Evolutionary conservation across 2,329 filamentous ascomycete genomes (phyloP).

Genomic region (Venturia pyrina): DNA sequence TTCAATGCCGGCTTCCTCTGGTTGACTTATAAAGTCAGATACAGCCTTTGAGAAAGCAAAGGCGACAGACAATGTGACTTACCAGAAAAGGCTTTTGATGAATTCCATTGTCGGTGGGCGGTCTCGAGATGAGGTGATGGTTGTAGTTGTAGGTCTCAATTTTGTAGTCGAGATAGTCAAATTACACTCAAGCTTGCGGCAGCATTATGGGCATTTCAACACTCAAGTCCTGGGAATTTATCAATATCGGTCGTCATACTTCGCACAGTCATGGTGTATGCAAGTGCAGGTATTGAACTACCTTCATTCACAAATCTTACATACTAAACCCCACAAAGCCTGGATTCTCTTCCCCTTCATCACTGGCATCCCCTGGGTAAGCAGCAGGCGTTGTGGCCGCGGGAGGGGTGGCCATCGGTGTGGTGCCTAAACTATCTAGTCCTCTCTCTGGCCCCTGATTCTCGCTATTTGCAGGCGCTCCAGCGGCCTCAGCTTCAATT

Average conservation of each 20-base stretch:
- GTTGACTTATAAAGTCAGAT: too few species aligned
- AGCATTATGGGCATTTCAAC: neutral
- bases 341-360: neutral
- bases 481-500: conserved; percentile 5
- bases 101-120: neutral
- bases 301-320: neutral
- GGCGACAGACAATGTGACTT: neutral
- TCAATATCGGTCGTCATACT: neutral
- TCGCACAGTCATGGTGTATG: neutral
- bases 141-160: neutral
- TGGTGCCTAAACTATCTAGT: conserved; percentile 10
- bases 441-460: neutral
- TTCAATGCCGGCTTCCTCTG: too few species aligned
- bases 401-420: neutral
- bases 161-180: neutral
- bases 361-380: neutral
- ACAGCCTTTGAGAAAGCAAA: neutral
- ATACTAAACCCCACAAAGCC: neutral
- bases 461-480: neutral
- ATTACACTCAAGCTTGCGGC: neutral
- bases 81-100: neutral
- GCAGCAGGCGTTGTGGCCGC: neutral
- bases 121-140: neutral
- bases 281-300: too few species aligned
- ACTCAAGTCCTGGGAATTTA: neutral